Evolutionary conservation across 805 yeast genomes (phyloP), one percentile per base, ranked within the genome.

Genomic region (Pichia gijzeniarum): DNA sequence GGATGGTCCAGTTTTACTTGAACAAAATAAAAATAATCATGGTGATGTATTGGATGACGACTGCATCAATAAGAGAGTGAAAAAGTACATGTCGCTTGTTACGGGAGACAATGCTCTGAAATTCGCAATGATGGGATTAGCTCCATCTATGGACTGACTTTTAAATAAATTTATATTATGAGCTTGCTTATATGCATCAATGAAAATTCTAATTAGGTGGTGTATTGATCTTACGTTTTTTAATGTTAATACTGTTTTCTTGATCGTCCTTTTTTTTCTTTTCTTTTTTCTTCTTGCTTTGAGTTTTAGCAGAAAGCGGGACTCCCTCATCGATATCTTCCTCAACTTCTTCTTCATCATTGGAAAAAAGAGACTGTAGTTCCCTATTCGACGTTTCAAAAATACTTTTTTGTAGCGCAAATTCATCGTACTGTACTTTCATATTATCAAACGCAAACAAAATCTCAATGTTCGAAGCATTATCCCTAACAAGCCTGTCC

Each of bases 81-180:
- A 78, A 50, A 73, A 75, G 53, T 90, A 86, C 60, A 76, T 89
- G 70, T 71, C 74, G 38, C 63, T 73, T 41, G 79, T 85, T 5
- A 80, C 74, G 53, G 85, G 77, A 17, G 68, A 64, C 21, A 77
- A 80, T 55, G 74, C 74, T 49, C 64, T 79, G 53, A 77, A 77
- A 42, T 89, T 87, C 64, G 83, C 93, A 9, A 67, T 89, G 59
- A 76, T 89, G 68, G 96, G 95, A 0, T 58, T 87, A 38, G 84
- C 78, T 1, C 85, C 88, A 6, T 60, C 73, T 1, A 61, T 70
- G 47, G 35, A 42, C 19, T 39, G 22, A 38, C 30, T 25, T 25
- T 25, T 25, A 10, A 7, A 25, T 25, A 25, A 6, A 25, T 25
- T 7, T 25, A 25, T 25, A 6, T 25, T 10, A 10, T 6, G 28